Base-by-base conservation (phyloP, 352 stramenopile genomes). In the Pythium scleroteichum region DNA sequence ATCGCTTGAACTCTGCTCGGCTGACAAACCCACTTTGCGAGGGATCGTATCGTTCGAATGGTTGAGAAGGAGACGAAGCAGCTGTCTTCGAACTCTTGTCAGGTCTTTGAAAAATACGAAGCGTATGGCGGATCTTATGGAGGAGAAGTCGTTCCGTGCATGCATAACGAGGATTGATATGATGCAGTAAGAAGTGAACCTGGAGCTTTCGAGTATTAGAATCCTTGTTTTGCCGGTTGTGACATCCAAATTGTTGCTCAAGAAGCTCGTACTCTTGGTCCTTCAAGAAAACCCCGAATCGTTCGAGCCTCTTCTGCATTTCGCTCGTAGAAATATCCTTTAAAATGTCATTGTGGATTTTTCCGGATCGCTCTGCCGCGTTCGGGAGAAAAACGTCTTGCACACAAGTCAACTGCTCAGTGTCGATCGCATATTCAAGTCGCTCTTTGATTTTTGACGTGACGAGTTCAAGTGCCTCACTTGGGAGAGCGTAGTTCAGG, bases 1-100 rank as follows among this genome's bases (percentile, higher is more conserved):
- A 80, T 39, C 83, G 75, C 42, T 88, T 85, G 60, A 93, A 93
- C 27, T 85, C 76, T 4, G 73, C 78, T 22, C 83, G 69, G 41
- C 69, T 85, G 24, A 93, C 62, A 46, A 68, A 72, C 0, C 80
- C 76, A 57, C 59, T 76, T 10, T 66, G 60, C 2, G 49, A 33
- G 20, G 76, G 69, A 52, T 93, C 83, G 58, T 81, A 87, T 20
- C 73, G 78, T 12, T 80, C 69, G 62, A 91, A 93, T 20, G 79
- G 53, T 26, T 76, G 65, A 5, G 27, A 41, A 46, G 72, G 68
- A 19, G 73, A 73, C 35, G 32, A 20, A 17, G 62, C 33, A 6
- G 8, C 27, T n/a, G 50, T 22, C 20, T 75, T 79, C 19, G 49
- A 61, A 24, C 69, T 60, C n/a, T 59, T 63, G 26, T 81, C 64